A percentile compares a stretch with the other conserved stretches of the same genome.
Conservation (phyloP, 2,329 filamentous ascomycete genomes). For the Penicillium digitatum region DNA sequence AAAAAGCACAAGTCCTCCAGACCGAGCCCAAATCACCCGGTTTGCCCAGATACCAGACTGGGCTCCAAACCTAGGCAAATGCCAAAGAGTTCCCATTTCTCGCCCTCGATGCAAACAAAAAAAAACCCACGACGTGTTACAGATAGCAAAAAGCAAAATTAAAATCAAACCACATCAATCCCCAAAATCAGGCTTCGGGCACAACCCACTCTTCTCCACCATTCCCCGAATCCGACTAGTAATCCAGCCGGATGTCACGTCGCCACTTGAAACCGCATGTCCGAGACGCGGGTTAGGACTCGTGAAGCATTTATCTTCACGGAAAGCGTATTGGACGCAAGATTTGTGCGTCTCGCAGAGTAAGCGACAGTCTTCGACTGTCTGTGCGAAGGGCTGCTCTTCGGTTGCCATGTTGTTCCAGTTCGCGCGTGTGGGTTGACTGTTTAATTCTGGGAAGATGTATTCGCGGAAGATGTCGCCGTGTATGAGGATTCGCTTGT, state of each 20-base stretch:
- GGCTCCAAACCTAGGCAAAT: neutral
- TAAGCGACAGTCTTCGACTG: conserved; percentile 32
- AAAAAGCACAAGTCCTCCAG: neutral
- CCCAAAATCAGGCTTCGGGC: conserved; percentile 29
- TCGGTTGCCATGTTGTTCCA: conserved; percentile 39
- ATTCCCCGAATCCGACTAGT: conserved; percentile 28
- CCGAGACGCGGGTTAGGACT: conserved; percentile 32
- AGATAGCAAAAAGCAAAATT: neutral
- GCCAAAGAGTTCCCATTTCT: neutral
- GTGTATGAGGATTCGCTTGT: conserved; percentile 32
- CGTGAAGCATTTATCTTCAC: conserved; percentile 30
- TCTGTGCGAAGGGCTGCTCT: conserved; percentile 26
- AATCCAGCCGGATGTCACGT: conserved; percentile 33
- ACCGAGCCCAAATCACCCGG: neutral
- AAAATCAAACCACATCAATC: neutral
- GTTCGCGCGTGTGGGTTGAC: conserved; percentile 21
- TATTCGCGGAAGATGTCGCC: conserved; percentile 38
- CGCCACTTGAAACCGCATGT: conserved; percentile 10
- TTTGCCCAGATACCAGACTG: neutral
- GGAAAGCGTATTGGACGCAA: conserved; percentile 34
- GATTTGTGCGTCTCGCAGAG: conserved; percentile 25
- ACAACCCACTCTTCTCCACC: conserved; percentile 28
- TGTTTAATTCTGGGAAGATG: conserved; percentile 32
- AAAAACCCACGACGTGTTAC: too few species aligned
- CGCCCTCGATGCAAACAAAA: conserved; percentile 1